Conservation (phyloP, 2,329 filamentous ascomycete genomes). For the Sphaerostilbella broomeana region DNA sequence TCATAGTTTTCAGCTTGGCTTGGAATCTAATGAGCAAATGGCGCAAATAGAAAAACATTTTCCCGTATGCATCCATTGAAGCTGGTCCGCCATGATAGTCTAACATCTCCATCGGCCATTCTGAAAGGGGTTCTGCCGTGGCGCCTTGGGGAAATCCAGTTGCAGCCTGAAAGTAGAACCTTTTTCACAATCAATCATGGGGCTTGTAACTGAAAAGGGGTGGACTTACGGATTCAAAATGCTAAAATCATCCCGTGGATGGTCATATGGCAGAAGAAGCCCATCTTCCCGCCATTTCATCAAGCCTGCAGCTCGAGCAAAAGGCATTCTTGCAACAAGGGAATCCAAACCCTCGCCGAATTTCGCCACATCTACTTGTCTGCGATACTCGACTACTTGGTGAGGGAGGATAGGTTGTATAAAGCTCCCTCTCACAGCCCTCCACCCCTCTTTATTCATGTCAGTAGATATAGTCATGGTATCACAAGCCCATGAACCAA, state of each 20-base stretch:
- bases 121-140: conserved; percentile 20
- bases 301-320: conserved; percentile 13
- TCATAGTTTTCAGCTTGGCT: neutral
- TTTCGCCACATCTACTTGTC: conserved; percentile 11
- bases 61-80: conserved; percentile 23
- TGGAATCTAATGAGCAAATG: conserved; percentile 19
- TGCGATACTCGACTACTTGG: too few species aligned
- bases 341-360: conserved; percentile 5
- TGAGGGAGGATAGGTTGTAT: too few species aligned
- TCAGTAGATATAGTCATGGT: too few species aligned
- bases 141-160: conserved; percentile 4
- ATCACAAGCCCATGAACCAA: too few species aligned
- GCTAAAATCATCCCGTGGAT: conserved; percentile 15
- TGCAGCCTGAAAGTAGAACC: too few species aligned
- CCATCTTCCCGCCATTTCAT: conserved; percentile 19
- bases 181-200: too few species aligned
- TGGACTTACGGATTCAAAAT: conserved; percentile 21
- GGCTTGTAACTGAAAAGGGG: too few species aligned
- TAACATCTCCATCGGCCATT: conserved; percentile 24
- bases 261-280: conserved; percentile 19
- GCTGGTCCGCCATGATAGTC: conserved; percentile 15
- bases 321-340: conserved; percentile 16
- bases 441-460: neutral
- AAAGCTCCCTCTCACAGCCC: too few species aligned
- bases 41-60: conserved; percentile 23